Percentiles rank a stretch among this genome's conserved stretches.
phyloP scores from a whole-genome alignment of 164 flowering plant genomes.

The Houttuynia cordata region DNA sequence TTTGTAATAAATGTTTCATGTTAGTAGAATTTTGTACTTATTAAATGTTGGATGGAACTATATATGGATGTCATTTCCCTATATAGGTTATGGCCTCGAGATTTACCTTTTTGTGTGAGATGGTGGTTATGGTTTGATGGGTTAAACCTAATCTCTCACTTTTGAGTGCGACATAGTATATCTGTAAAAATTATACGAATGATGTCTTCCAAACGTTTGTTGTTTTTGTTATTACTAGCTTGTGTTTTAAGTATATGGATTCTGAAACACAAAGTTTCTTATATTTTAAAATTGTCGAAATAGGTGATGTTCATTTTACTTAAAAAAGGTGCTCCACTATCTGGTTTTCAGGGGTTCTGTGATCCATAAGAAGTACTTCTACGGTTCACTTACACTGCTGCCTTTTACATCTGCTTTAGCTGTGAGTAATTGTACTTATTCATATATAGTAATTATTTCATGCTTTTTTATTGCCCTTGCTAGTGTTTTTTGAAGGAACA shows the following conservation, averaged over 20 bases:
- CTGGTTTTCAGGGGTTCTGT: constrained; percentile 55
- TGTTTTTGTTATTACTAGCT: background rate
- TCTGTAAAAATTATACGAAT: too few species aligned
- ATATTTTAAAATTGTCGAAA: constrained; percentile 4
- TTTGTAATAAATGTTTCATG: too few species aligned
- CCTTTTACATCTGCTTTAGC: constrained; percentile 60
- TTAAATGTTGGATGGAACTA: too few species aligned
- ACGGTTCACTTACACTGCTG: constrained; percentile 77
- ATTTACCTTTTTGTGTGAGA: too few species aligned
- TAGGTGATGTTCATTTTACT: constrained; percentile 8
- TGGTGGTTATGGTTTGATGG: too few species aligned
- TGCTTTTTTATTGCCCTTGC: background rate
- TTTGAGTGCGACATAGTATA: too few species aligned
- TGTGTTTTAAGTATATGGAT: background rate
- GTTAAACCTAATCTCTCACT: too few species aligned
- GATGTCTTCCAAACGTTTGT: background rate
- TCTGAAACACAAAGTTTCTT: background rate
- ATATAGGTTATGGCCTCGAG: too few species aligned
- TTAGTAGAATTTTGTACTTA: too few species aligned
- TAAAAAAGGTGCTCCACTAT: constrained; percentile 9
- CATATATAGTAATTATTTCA: background rate
- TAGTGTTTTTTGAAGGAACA: background rate
- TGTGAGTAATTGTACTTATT: constrained; percentile 28
- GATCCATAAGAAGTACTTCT: constrained; percentile 66
- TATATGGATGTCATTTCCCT: too few species aligned